Evolutionary conservation across 2,329 filamentous ascomycete species (phyloP).

Genomic region (Myrmaecium sp.): DNA sequence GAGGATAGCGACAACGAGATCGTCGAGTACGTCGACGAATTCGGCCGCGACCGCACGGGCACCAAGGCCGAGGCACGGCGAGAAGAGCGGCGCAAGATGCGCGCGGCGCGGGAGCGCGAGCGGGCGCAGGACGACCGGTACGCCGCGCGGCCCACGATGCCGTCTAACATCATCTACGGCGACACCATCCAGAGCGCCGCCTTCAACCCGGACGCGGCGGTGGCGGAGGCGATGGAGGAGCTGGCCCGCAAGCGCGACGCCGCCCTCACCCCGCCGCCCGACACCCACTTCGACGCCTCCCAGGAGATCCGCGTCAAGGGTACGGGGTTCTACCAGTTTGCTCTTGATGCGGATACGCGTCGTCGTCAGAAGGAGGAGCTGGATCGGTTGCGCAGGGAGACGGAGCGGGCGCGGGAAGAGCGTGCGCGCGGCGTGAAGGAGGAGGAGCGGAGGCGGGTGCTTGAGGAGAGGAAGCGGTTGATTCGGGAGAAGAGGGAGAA

Average conservation of each 20-base stretch:
- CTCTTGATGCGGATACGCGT: constrained; percentile 49
- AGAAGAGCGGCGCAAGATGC: constrained; percentile 41
- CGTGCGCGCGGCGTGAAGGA: constrained; percentile 40
- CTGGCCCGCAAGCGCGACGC: constrained; percentile 64
- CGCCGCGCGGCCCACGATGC: constrained; percentile 49
- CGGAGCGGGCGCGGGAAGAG: constrained; percentile 44
- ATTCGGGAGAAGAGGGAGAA: constrained; percentile 44
- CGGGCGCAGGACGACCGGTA: constrained; percentile 49
- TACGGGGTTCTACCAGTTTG: constrained; percentile 83
- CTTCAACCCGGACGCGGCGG: constrained; percentile 56
- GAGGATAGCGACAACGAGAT: constrained; percentile 38
- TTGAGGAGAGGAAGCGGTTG: constrained; percentile 39
- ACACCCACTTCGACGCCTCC: constrained; percentile 71
- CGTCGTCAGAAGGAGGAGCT: constrained; percentile 63
- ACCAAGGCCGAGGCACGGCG: constrained; percentile 52
- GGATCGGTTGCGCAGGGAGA: constrained; percentile 48
- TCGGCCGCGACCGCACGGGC: constrained; percentile 62
- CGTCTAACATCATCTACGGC: constrained; percentile 61
- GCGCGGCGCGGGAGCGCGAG: constrained; percentile 41
- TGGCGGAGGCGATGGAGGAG: constrained; percentile 54
- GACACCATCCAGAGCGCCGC: constrained; percentile 71
- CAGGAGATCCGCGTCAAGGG: constrained; percentile 76
- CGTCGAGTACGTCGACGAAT: constrained; percentile 85
- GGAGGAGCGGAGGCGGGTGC: constrained; percentile 35
- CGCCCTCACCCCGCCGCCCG: constrained; percentile 61